These are phyloP conservation scores for Prunella vulgaris DNA, from an alignment of 257 asterid species.

Conservation along the genomic window DNA sequence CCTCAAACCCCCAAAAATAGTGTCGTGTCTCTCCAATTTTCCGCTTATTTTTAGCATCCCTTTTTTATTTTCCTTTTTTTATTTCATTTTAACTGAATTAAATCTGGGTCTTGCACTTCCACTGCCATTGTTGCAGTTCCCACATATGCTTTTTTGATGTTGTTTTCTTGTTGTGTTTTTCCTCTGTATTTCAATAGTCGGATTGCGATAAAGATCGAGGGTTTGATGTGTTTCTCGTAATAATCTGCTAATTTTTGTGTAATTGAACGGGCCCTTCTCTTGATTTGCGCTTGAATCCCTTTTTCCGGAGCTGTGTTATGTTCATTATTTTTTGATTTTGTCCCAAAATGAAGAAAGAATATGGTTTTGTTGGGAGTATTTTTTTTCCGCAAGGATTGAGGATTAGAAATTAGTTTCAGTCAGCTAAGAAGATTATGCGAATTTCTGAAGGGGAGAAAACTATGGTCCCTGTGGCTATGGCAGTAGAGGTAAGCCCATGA, in stretches of 20 bases:
- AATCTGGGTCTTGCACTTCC: neutral
- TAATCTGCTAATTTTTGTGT: conserved; percentile 3
- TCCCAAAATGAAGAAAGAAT: neutral
- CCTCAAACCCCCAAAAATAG: conserved; percentile 1
- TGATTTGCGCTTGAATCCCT: conserved; percentile 9
- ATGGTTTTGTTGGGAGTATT: neutral
- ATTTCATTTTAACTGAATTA: neutral
- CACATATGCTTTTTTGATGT: neutral
- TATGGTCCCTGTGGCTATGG: conserved; percentile 39
- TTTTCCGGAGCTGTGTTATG: neutral
- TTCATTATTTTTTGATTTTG: neutral
- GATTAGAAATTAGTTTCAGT: conserved; percentile 4
- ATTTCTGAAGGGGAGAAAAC: conserved; percentile 16
- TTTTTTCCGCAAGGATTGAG: neutral
- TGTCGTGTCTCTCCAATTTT: neutral
- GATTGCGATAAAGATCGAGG: conserved; percentile 24
- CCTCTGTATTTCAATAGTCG: conserved; percentile 6
- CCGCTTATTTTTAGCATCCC: neutral
- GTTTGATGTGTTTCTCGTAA: conserved; percentile 16
- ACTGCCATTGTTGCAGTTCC: neutral
- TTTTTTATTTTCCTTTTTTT: too few relatives aligned
- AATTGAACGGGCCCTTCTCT: conserved; percentile 4
- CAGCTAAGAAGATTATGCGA: conserved; percentile 4
- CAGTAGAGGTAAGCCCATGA: conserved; percentile 31
- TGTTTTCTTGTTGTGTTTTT: neutral